Percentiles rank a stretch among this genome's conserved stretches.
Evolutionary conservation across 345 rosid species (phyloP).

Genomic region (Eucalyptus sp.): DNA sequence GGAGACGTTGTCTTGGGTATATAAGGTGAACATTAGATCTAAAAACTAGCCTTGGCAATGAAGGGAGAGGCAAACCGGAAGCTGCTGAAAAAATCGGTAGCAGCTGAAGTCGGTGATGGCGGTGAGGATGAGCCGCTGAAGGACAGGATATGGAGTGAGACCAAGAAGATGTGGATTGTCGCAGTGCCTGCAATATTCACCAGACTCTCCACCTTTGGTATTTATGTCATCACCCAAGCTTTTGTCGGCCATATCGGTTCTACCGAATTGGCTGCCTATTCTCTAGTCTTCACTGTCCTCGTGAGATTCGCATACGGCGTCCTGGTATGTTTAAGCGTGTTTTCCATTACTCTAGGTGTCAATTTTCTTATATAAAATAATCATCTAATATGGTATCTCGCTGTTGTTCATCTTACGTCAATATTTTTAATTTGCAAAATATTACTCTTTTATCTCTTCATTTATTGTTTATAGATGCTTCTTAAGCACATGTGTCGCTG

Average conservation of each 20-base stretch:
- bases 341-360: background rate
- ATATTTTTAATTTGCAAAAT: background rate
- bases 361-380: background rate
- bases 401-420: background rate
- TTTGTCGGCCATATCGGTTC: conserved; percentile 68
- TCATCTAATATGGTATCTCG: background rate
- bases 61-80: conserved; percentile 17
- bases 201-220: conserved; percentile 51
- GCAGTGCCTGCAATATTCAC: conserved; percentile 80
- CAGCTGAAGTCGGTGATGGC: background rate
- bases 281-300: conserved; percentile 51
- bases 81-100: background rate
- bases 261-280: conserved; percentile 55
- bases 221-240: conserved; percentile 44
- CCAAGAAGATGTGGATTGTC: conserved; percentile 56
- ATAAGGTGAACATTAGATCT: background rate
- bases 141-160: conserved; percentile 40
- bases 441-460: background rate
- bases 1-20: background rate
- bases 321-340: conserved; percentile 19
- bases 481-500: background rate
- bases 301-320: conserved; percentile 55
- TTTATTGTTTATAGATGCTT: background rate
- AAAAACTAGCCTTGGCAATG: background rate
- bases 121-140: background rate